Base-by-base conservation (phyloP, 1,284 basidiomycete genomes). In the Porogramme epimiltina region DNA sequence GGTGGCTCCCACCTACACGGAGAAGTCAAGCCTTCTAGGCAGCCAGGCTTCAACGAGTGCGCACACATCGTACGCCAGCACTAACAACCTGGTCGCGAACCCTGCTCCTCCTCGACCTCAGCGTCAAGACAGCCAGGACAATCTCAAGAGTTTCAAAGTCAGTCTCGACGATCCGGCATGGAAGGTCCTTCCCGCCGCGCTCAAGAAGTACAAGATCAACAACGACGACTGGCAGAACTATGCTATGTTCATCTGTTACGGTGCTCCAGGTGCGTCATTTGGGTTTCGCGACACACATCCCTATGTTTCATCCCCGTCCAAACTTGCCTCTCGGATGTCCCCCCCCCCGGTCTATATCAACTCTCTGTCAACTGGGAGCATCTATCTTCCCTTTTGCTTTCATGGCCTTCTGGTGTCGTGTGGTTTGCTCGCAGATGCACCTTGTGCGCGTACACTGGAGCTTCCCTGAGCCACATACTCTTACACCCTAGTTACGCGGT, bases 171-270 rank as follows among this genome's bases (percentile, higher is more conserved):
- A 99, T 70, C 96, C 97, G 0, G 97, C 95, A 49, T 96, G 92
- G 88, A 98, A 97, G 66, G 96, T 99, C 16, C 76, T 99, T 16
- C 96, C 97, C 0, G 95, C 96, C 0, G 97, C 97, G 16, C 77
- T 99, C 59, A 98, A 98, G 75, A 98, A 98, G 72, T 99, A 99
- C 73, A 94, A 94, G 68, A 98, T 99, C 72, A 89, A 95, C 67
- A 95, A 95, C 66, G 97, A 99, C 63, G 95, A 95, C 69, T 99
- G 96, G 95, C 89, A 93, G 76, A 90, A 93, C 65, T 99, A 99
- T 74, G 97, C 96, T 22, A 89, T 99, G 83, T 99, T 99, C 73
- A 98, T 99, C 60, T 98, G 95, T 66, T 98, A 95, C 69, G 95
- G 93, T 15, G 87, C 89, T 54, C 81, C 93, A 45, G 91, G 93